Conservation (phyloP, 257 asterid genomes). For the Fraxinus cuspidata region DNA sequence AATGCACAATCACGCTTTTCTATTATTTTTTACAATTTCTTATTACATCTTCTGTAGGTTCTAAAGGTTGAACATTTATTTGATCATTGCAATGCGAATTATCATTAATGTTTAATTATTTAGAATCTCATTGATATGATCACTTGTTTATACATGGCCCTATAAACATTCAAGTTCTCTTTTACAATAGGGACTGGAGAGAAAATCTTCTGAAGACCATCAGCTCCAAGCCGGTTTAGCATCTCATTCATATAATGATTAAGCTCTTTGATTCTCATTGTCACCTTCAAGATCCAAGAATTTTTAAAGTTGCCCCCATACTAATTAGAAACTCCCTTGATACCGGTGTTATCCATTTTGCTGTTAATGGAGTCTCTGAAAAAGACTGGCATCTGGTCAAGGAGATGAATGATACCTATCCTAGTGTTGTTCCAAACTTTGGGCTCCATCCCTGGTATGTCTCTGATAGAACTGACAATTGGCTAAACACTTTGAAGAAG, state of each 20-base stretch:
- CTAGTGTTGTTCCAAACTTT: slow-evolving; percentile 74
- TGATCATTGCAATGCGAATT: neutral
- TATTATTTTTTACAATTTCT: neutral
- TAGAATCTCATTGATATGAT: neutral
- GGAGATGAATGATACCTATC: slow-evolving; percentile 68
- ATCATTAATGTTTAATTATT: too few species aligned
- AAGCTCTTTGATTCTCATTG: slow-evolving; percentile 91
- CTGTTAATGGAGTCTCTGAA: slow-evolving; percentile 86
- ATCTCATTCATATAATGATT: slow-evolving; percentile 34
- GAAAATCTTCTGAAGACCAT: neutral
- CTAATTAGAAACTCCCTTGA: slow-evolving; percentile 61
- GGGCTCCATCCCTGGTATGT: slow-evolving; percentile 91
- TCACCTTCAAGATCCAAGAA: slow-evolving; percentile 87
- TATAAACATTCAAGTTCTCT: neutral
- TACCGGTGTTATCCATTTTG: slow-evolving; percentile 73
- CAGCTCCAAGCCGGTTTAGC: neutral
- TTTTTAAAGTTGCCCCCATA: slow-evolving; percentile 52
- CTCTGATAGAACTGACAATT: slow-evolving; percentile 64
- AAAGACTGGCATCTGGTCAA: slow-evolving; percentile 89
- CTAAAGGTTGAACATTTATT: neutral
- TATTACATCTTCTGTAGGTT: neutral
- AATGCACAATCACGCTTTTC: neutral
- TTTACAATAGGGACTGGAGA: neutral
- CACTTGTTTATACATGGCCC: neutral
- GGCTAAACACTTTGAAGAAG: slow-evolving; percentile 64